Percentiles rank a stretch among this genome's conserved stretches.
These are phyloP conservation scores for Irpex sp. DNA, from an alignment of 1,284 basidiomycete genomes.

Conservation along the genomic window DNA sequence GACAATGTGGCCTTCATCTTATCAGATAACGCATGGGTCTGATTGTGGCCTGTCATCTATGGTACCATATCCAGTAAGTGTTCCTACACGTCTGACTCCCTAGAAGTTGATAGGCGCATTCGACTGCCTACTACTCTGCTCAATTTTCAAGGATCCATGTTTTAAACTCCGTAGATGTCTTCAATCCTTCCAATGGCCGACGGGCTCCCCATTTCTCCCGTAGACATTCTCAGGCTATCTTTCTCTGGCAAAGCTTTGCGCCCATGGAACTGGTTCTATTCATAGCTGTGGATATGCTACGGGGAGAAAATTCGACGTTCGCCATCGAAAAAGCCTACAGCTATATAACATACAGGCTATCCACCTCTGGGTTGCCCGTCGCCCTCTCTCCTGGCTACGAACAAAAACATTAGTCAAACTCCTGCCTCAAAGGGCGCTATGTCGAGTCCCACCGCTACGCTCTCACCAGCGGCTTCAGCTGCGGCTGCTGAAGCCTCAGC, in stretches of 20 bases:
- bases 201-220: not conserved
- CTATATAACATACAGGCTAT: not conserved
- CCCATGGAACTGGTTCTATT: not conserved
- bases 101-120: not conserved
- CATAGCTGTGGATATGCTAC: not conserved
- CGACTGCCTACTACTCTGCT: not conserved
- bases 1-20: not conserved
- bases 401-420: not conserved
- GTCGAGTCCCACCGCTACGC: not conserved
- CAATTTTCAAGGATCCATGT: not conserved
- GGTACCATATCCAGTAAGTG: not conserved
- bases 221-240: not conserved
- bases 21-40: not conserved
- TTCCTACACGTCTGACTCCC: not conserved
- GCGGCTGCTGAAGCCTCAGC: slow-evolving; percentile 8
- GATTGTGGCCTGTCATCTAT: not conserved
- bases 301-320: no score
- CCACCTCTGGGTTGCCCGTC: no score
- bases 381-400: slow-evolving; percentile 1
- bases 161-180: not conserved
- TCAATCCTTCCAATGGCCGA: not conserved
- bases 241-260: not conserved
- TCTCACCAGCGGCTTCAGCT: not conserved
- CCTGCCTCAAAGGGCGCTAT: not conserved
- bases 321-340: not conserved